Base-by-base conservation (phyloP, 1,284 basidiomycete species). In the Microbotryum violaceum region DNA sequence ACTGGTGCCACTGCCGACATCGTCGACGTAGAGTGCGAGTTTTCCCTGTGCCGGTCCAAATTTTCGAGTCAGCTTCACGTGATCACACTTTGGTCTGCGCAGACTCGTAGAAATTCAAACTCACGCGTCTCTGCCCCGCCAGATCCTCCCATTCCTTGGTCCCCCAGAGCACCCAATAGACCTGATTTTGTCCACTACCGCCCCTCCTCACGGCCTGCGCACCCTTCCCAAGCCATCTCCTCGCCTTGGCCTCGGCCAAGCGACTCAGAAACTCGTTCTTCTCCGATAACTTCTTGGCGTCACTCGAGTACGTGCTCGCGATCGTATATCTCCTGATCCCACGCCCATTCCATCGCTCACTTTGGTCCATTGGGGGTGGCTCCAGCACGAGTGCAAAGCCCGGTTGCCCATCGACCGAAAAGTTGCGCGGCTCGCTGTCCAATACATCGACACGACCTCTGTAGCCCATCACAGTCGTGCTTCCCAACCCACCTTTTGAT, bases 331-430 rank as follows among this genome's bases (percentile, higher is more conserved):
- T 81, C 27, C 92, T 84, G 70, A 91, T 87, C 6, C 89, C 81
- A 18, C 92, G 84, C 45, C 85, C 85, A 84, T 72, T 89, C 89
- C 64, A 82, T 76, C 7, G 60, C 44, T 66, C 66, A n/a, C 55
- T 53, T 45, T 65, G 64, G 25, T 65, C 63, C 8, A 31, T 49
- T 14, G 89, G 88, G 29, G 89, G 86, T 55, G 79, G 83, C 74
- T 91, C 89, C 52, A 94, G 78, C 74, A 85, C 88, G 18, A 94
- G 72, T 70, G 93, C 87, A 60, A 97, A 84, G 70, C 94, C 92
- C 88, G 69, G 27, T 21, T 54, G 54, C 61, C 84, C 84, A n/a
- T 88, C 90, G 29, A 18, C 37, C 14, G 37, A 42, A 42, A 88
- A 79, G 72, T 96, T 91, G 33, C 87, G 86, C 0, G 83, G 89